Evolutionary conservation across 78 protist species (phyloP), one percentile per base, ranked within the genome.

Genomic region (Salpingoeca rosetta): DNA sequence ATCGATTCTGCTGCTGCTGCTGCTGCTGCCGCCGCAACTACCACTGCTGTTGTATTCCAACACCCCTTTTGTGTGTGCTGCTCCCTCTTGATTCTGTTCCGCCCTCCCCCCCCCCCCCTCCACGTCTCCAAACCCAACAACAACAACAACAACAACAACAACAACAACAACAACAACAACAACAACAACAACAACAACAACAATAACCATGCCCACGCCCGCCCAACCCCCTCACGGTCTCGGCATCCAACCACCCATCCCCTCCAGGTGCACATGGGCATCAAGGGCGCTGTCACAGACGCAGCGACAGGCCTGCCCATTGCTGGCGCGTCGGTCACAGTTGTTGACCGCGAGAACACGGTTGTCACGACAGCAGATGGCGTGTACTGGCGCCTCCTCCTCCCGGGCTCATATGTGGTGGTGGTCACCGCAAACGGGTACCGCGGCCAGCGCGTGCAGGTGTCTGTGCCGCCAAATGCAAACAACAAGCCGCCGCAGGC

Each of bases 181-280:
- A 39, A 45, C 57, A 81, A 27, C 56, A 81, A 81, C n/a, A n/a
- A n/a, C n/a, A n/a, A n/a, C n/a, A n/a, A n/a, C n/a, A n/a, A n/a
- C n/a, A n/a, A n/a, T n/a, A n/a, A n/a, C n/a, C n/a, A 81, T 81
- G 84, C 56, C 84, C 84, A 0, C 26, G 26, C 25, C 37, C 84
- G 28, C n/a, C n/a, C n/a, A n/a, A n/a, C n/a, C n/a, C n/a, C n/a
- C n/a, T n/a, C n/a, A n/a, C n/a, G n/a, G n/a, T n/a, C 65, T 51
- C 65, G 7, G 17, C 7, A 51, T 17, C 65, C 31, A 51, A 51
- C 31, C 65, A 51, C 65, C 65, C 65, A 51, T 17, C 65, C 65
- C 17, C 11, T 10, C 31, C 39, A 82, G 43, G 88, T 77, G n/a
- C 88, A 85, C 83, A 85, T 25, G 82, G 88, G 88, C 36, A 51